Base-by-base conservation (phyloP, 139 green algal species). In the Raphidocelis subcapitata region DNA sequence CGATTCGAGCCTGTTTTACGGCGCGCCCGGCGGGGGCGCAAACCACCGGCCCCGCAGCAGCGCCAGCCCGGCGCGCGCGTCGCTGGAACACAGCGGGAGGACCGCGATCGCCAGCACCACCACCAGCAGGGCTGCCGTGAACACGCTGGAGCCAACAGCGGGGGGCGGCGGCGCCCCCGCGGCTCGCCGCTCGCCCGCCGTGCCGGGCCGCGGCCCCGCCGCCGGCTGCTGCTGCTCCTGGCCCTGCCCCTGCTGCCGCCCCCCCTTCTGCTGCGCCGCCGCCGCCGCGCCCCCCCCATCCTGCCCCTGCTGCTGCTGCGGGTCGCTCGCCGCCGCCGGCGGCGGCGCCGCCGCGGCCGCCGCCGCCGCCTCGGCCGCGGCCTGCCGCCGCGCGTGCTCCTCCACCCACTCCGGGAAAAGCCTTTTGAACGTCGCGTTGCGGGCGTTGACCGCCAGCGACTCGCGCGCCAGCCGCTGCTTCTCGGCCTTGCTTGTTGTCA, bases 361-460 rank as follows among this genome's bases (percentile, higher is more conserved):
- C 61, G 36, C 49, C 59, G 49, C 49, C 46, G 41, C 26, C n/a
- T 24, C 57, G 29, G 41, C 67, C 65, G 60, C 75, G 28, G 55
- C 52, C 32, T 70, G 23, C 14, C 66, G 73, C 64, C 76, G 55
- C 54, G 88, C 66, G 31, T 78, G 65, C 75, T 80, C 62, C 57
- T 90, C 77, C 5, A 88, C 62, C 74, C 79, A 89, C 2, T 91
- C 71, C 0, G 92, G 92, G 69, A 96, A 97, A 20, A 97, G 73
- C 79, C 93, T 92, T 12, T 81, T 54, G 82, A 97, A 97, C 24
- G 73, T 85, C 2, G 85, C 62, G 73, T 85, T 91, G 29, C 82
- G 88, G 23, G 76, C 67, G 73, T 96, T 97, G 78, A 81, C 91
- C 5, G 81, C 85, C 31, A 97, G 69, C 1, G 83, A 91, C 35